Evolutionary conservation across 2,329 filamentous ascomycete genomes (phyloP).

Genomic region (Aspergillus unguis): DNA sequence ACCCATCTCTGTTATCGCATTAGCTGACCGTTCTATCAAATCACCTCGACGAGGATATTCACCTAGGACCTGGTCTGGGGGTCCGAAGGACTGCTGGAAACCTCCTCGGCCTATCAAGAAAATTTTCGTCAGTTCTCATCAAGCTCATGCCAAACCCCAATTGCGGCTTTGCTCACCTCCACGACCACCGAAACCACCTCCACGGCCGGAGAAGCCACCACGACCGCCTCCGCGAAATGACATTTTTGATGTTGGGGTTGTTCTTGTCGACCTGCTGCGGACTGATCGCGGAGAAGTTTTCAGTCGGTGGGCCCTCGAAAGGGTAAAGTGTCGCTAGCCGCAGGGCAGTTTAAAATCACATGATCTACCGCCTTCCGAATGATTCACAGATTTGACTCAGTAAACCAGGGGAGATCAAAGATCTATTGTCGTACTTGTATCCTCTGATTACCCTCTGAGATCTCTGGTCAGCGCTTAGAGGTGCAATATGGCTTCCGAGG

Average conservation of each 20-base stretch:
- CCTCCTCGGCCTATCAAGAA: constrained; percentile 56
- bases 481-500: constrained; percentile 34
- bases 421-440: constrained; percentile 16
- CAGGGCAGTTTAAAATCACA: constrained; percentile 34
- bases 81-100: constrained; percentile 59
- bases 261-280: constrained; percentile 26
- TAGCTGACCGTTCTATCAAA: constrained; percentile 23
- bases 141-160: constrained; percentile 9
- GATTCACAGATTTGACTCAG: constrained; percentile 19
- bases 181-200: constrained; percentile 42
- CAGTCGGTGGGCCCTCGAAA: constrained; percentile 44
- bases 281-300: constrained; percentile 36
- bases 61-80: constrained; percentile 60
- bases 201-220: constrained; percentile 51
- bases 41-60: constrained; percentile 20
- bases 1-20: constrained; percentile 70
- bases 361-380: constrained; percentile 36
- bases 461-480: constrained; percentile 13
- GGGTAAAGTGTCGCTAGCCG: constrained; percentile 38
- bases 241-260: constrained; percentile 47
- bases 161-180: constrained; percentile 40
- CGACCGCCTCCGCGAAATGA: constrained; percentile 61
- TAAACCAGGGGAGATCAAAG: constrained; percentile 5
- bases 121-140: constrained; percentile 34
- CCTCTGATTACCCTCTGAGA: constrained; percentile 23